Conservation (phyloP, 192 early-diverging fungal species). For the Pilaira anomala region DNA sequence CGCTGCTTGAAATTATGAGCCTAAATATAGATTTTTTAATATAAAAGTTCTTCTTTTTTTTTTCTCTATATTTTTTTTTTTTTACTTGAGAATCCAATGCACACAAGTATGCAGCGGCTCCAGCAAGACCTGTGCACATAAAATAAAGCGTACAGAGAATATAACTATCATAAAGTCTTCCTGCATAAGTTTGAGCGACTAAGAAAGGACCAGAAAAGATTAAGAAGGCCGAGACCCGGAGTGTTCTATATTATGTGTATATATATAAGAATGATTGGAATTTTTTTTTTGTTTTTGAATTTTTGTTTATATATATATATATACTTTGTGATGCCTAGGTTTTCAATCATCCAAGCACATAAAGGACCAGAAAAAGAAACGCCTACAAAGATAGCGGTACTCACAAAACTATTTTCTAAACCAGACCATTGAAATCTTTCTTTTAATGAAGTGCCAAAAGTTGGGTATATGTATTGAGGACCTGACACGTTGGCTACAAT, state of each 20-base stretch:
- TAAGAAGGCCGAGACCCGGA: constrained; percentile 8
- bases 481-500: constrained; percentile 33
- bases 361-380: constrained; percentile 31
- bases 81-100: constrained; percentile 33
- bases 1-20: constrained; percentile 29
- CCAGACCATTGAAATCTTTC: constrained; percentile 26
- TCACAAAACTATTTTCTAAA: constrained; percentile 30
- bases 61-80: background rate
- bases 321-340: constrained; percentile 9
- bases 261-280: background rate
- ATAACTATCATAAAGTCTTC: constrained; percentile 12
- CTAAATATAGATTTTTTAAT: constrained; percentile 2
- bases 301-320: background rate
- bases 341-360: constrained; percentile 27
- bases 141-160: constrained; percentile 20
- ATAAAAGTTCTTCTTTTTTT: too few relatives aligned
- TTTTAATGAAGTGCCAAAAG: constrained; percentile 22
- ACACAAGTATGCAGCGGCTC: constrained; percentile 24
- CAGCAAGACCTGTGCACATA: constrained; percentile 13
- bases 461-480: constrained; percentile 30
- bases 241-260: constrained; percentile 1
- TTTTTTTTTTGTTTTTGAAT: background rate
- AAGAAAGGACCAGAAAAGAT: constrained; percentile 20
- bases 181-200: constrained; percentile 27
- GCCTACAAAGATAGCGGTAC: constrained; percentile 28